Percentiles rank a stretch among this genome's conserved stretches.
These are phyloP conservation scores for Silene noctiflora DNA, from an alignment of 179 eudicot species.

Conservation along the genomic window DNA sequence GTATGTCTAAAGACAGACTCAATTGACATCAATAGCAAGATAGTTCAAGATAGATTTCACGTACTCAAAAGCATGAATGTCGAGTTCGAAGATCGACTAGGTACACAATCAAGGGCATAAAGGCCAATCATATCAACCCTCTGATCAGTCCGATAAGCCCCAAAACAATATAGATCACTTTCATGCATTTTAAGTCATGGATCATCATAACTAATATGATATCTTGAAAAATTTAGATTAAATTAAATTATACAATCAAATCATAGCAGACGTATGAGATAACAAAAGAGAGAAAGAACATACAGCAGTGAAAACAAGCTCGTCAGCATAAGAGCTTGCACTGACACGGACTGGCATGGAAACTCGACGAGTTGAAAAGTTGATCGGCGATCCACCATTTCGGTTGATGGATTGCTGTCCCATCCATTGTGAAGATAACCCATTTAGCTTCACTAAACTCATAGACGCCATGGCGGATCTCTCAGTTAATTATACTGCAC, in stretches of 20 bases:
- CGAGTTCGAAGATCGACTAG: neutral
- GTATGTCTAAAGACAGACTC: neutral
- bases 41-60: neutral
- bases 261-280: neutral
- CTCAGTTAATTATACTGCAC: slow-evolving; percentile 18
- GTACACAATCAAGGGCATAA: neutral
- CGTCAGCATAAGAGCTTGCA: slow-evolving; percentile 38
- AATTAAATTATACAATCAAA: neutral
- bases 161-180: neutral
- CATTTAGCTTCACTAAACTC: slow-evolving; percentile 28
- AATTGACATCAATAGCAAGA: neutral
- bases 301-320: slow-evolving; percentile 45
- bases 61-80: slow-evolving; percentile 6
- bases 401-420: slow-evolving; percentile 28
- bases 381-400: slow-evolving; percentile 23
- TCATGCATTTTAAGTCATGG: neutral
- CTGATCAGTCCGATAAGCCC: neutral
- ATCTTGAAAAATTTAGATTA: neutral
- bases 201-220: neutral
- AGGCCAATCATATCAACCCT: neutral
- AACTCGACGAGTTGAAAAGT: slow-evolving; percentile 38
- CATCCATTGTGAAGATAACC: slow-evolving; percentile 34
- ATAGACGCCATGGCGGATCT: slow-evolving; percentile 32
- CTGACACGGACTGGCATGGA: slow-evolving; percentile 41
- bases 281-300: slow-evolving; percentile 12